A percentile compares a stretch with the other conserved stretches of the same genome.
Evolutionary conservation across 1,139 yeast genomes (phyloP).

Genomic region (Suhomyces chickasaworum): DNA sequence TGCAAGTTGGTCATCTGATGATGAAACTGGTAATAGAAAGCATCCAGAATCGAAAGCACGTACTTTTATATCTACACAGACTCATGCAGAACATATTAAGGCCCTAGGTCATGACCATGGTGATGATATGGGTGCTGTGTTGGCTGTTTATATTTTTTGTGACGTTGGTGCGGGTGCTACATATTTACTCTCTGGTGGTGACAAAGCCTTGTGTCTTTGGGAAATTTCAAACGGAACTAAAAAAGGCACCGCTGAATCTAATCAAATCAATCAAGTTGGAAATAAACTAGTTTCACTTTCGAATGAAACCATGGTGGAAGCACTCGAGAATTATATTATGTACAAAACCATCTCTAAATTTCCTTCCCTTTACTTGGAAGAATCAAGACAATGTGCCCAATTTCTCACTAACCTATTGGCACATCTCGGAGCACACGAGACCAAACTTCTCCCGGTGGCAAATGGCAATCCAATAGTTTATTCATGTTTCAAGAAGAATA

Average conservation of each 20-base stretch:
- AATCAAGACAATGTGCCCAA: constrained; percentile 85
- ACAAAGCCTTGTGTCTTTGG: constrained; percentile 39
- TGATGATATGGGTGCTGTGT: constrained; percentile 25
- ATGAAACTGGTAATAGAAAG: constrained; percentile 16
- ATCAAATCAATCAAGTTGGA: neutral
- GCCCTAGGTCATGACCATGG: constrained; percentile 16
- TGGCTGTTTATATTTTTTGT: constrained; percentile 33
- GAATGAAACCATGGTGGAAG: constrained; percentile 64
- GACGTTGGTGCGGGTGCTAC: constrained; percentile 23
- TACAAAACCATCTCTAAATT: constrained; percentile 77
- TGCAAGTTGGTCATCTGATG: constrained; percentile 8
- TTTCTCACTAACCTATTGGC: constrained; percentile 64
- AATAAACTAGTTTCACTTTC: constrained; percentile 43
- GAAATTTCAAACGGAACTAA: constrained; percentile 31
- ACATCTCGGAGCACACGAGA: constrained; percentile 68
- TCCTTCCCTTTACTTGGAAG: constrained; percentile 68
- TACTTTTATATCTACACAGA: constrained; percentile 20
- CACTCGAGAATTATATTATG: constrained; percentile 62
- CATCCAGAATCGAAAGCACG: constrained; percentile 8
- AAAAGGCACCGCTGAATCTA: neutral
- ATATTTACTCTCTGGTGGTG: constrained; percentile 43
- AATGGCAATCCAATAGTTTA: constrained; percentile 83
- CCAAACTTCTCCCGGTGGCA: constrained; percentile 70
- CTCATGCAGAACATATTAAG: constrained; percentile 19
- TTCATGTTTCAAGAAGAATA: constrained; percentile 61